Conservation (phyloP, 2,329 filamentous ascomycete species). For the Penicillium verrucosum region DNA sequence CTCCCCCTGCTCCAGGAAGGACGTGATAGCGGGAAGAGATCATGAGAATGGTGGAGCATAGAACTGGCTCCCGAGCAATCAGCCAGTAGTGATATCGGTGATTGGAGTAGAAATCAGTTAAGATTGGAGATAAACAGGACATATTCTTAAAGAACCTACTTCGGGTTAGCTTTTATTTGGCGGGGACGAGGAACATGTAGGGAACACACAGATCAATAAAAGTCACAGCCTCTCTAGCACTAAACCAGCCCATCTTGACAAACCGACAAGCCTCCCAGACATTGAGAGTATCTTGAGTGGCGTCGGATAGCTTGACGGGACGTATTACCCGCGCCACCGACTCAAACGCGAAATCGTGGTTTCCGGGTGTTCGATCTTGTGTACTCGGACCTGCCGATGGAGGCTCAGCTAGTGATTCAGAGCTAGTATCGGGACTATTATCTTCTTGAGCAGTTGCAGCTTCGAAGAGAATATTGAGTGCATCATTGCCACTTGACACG, state of each 20-base stretch:
- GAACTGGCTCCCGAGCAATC: constrained; percentile 51
- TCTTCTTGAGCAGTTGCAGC: constrained; percentile 45
- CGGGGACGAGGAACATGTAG: not conserved
- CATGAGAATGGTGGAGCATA: constrained; percentile 54
- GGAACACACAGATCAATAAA: constrained; percentile 49
- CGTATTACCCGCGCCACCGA: constrained; percentile 20
- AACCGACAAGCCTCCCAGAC: constrained; percentile 52
- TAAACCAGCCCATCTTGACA: constrained; percentile 56
- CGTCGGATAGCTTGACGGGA: constrained; percentile 31
- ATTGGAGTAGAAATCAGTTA: constrained; percentile 50
- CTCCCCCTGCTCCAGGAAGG: constrained; percentile 42
- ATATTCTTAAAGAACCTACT: constrained; percentile 50
- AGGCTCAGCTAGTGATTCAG: constrained; percentile 22
- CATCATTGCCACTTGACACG: constrained; percentile 54
- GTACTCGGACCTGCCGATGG: constrained; percentile 6
- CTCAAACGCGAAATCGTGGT: constrained; percentile 20
- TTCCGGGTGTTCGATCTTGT: constrained; percentile 14
- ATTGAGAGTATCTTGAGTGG: constrained; percentile 38
- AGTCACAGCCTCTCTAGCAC: constrained; percentile 52
- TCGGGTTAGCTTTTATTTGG: not conserved
- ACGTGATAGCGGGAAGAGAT: constrained; percentile 54
- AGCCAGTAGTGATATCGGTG: constrained; percentile 50
- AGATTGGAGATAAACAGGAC: constrained; percentile 50
- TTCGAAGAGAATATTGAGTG: constrained; percentile 52
- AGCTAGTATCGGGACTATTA: constrained; percentile 29